phyloP scores from a whole-genome alignment of 768 basidiomycete genomes.

The Crucibulum laeve region DNA sequence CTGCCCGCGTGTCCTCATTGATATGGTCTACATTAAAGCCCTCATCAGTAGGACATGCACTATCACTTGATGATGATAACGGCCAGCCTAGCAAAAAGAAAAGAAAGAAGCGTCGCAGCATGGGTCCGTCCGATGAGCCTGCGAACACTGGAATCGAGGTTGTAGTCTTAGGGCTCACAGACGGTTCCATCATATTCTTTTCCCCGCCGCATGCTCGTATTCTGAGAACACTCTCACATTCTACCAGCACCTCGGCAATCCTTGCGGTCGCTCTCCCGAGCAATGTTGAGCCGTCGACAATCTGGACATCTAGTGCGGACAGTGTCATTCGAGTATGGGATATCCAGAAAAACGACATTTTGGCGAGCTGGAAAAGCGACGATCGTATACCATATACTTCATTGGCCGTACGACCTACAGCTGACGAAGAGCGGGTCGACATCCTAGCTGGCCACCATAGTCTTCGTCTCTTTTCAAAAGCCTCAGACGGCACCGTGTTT shows the following conservation, averaged over 20 bases:
- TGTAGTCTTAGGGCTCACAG: constrained; percentile 55
- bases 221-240: constrained; percentile 49
- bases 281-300: constrained; percentile 21
- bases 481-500: constrained; percentile 16
- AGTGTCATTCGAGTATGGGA: constrained; percentile 57
- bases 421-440: constrained; percentile 33
- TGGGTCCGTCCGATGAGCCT: constrained; percentile 16
- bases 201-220: constrained; percentile 58
- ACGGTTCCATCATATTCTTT: constrained; percentile 57
- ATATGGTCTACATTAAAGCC: constrained; percentile 42
- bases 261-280: constrained; percentile 38
- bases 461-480: constrained; percentile 47
- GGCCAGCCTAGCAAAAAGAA: constrained; percentile 41
- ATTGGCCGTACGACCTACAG: constrained; percentile 37
- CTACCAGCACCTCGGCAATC: constrained; percentile 49
- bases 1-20: constrained; percentile 49
- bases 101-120: constrained; percentile 39
- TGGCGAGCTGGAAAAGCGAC: constrained; percentile 51
- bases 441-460: constrained; percentile 58
- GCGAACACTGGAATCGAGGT: constrained; percentile 30
- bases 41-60: constrained; percentile 15
- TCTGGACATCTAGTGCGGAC: constrained; percentile 61
- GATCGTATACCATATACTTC: constrained; percentile 56
- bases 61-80: constrained; percentile 10
- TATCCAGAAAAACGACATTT: constrained; percentile 39